Conservation (phyloP, 306 rosid genomes). For the Crotalaria pallida region DNA sequence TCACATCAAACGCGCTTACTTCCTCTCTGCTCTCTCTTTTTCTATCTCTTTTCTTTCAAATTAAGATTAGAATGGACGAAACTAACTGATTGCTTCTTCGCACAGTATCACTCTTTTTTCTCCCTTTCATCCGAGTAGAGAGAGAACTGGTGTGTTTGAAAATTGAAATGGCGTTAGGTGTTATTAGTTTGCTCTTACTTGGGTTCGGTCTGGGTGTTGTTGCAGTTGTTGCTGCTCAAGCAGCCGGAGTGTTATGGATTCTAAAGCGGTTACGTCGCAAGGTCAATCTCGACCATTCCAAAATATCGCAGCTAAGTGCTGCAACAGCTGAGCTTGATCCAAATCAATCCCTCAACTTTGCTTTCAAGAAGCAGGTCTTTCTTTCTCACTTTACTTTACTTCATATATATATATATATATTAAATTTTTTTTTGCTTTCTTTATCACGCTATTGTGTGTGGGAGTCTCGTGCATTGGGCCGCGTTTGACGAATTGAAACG, state of each 20-base stretch:
- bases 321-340: conserved; percentile 32
- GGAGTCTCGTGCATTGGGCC: too few relatives aligned
- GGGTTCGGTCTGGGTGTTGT: conserved; percentile 66
- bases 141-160: background rate
- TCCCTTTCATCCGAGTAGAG: background rate
- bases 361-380: conserved; percentile 54
- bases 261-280: conserved; percentile 46
- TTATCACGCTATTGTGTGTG: too few relatives aligned
- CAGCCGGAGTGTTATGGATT: conserved; percentile 36
- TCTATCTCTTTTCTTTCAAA: too few relatives aligned
- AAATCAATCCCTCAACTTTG: conserved; percentile 54
- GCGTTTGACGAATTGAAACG: too few relatives aligned
- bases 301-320: background rate
- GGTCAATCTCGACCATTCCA: conserved; percentile 25
- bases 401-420: too few relatives aligned
- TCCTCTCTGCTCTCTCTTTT: too few relatives aligned
- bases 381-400: background rate
- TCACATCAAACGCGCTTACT: too few relatives aligned
- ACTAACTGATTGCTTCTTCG: too few relatives aligned
- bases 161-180: conserved; percentile 18
- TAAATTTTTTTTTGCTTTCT: too few relatives aligned
- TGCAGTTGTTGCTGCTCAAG: conserved; percentile 51
- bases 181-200: conserved; percentile 31
- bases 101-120: too few relatives aligned
- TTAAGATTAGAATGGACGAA: too few relatives aligned